Evolutionary conservation across 495 filamentous ascomycete species (phyloP), one percentile per base, ranked within the genome.

Genomic region (Podospora anserina): DNA sequence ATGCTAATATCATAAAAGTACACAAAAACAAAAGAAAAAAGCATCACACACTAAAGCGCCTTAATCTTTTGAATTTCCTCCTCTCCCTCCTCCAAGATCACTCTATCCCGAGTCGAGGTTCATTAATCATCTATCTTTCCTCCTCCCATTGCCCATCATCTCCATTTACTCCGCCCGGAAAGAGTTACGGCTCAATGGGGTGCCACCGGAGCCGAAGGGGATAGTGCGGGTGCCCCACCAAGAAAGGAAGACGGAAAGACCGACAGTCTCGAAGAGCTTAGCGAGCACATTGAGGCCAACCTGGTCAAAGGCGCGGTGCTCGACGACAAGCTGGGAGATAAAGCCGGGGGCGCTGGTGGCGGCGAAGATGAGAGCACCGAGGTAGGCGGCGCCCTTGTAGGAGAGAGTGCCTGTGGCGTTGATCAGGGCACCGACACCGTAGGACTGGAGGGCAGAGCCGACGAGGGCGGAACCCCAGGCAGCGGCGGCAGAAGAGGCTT

Each of bases 171-270:
- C 68, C 16, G 59, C 44, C 60, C 68, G 68, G 65, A 70, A 70
- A 13, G 64, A n/a, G 65, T n/a, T 70, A 34, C 68, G 68, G 68
- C 60, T 61, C 60, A 70, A 27, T 16, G 68, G 68, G 6, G 68
- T 70, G 60, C 68, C 68, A 15, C 68, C 64, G 23, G 83, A 85
- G 44, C 91, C 87, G 77, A 92, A 92, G 54, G 92, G 90, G 82
- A 91, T 91, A 78, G 92, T 96, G 72, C 90, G 89, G 64, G 94
- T 97, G 71, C 95, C 95, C 95, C 95, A 99, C 89, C 91, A 99
- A 72, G 92, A 97, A 69, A 99, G 82, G 87, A 97, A 92, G 77
- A 97, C 73, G 66, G 90, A 91, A 56, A 98, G 85, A 49, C 95
- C 95, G 65, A 98, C 89, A 4, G 95, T 97, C 85, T 99, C 95